Base-by-base conservation (phyloP, 176 grass and related monocot genomes). In the Elymus sibiricus region DNA sequence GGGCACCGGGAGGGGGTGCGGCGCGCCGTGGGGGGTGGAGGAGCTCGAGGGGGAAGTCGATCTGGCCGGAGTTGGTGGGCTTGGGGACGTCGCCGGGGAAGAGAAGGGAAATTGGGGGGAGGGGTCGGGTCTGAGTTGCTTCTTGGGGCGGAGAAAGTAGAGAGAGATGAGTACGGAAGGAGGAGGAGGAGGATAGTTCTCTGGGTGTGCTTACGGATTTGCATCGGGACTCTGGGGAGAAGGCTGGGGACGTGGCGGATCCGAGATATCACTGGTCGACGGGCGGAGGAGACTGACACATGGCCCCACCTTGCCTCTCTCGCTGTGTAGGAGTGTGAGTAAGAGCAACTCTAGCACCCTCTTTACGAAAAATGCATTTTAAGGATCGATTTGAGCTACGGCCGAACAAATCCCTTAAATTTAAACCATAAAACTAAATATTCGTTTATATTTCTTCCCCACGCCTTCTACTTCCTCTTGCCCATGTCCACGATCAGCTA, bases 41-140 rank as follows among this genome's bases (percentile, higher is more conserved):
- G 19, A 86, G 24, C 17, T 63, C 38, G 38, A 22, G 3, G 19
- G 13, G 62, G 49, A 1, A 63, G 82, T 61, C 77, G 86, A 91
- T 91, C 86, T 82, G 86, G 82, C 40, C 77, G 82, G 70, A 67
- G 74, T 32, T 61, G 29, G 29, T 40, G 49, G 51, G 49, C 29
- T 43, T 87, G 85, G 89, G 85, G 81, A 87, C 90, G 86, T 77
- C 86, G 78, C 82, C 82, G 86, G 90, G 63, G 90, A 75, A 88
- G 90, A 78, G 82, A 64, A 72, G 71, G 89, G 71, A 78, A 88
- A 82, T 85, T 80, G 25, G 53, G 79, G 56, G 35, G 78, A 79
- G 59, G 35, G 38, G 71, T 79, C 15, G 60, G 34, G 46, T 62
- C 42, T 46, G 73, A 76, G 27, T 55, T 66, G 27, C 21, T 85